Conservation (phyloP, 2,329 filamentous ascomycete species). For the Monosporascus sp. region DNA sequence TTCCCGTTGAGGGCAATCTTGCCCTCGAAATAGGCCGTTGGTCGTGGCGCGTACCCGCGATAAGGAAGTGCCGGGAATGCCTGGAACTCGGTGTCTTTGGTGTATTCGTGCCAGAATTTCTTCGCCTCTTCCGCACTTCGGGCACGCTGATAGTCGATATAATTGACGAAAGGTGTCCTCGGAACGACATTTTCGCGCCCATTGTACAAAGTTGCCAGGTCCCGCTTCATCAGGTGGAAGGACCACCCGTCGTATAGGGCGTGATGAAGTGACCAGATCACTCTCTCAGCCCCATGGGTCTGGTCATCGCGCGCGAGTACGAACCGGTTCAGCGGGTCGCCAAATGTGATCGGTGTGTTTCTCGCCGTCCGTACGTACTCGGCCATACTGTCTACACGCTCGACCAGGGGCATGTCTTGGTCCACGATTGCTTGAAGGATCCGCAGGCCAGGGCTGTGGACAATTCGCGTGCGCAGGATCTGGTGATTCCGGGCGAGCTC, state of each 20-base stretch:
- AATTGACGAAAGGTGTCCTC: not conserved
- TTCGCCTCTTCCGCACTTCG: not conserved
- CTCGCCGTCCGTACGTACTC: not conserved
- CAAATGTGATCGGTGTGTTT: not conserved
- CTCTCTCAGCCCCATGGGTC: not conserved
- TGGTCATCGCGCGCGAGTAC: not conserved
- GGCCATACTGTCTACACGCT: not conserved
- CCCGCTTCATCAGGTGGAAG: not conserved
- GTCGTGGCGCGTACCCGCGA: not conserved
- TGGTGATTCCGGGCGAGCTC: not conserved
- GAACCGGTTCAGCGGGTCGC: not conserved
- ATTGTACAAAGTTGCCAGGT: not conserved
- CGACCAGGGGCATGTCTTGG: not conserved
- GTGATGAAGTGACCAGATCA: not conserved
- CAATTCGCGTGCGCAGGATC: not conserved
- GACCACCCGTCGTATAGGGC: not conserved
- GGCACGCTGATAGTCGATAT: not conserved
- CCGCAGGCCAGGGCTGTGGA: not conserved
- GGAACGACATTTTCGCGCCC: not conserved
- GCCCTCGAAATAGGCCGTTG: not conserved
- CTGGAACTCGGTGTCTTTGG: not conserved
- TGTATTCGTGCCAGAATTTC: not conserved
- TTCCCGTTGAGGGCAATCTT: not conserved
- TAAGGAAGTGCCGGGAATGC: not conserved
- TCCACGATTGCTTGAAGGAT: not conserved